Evolutionary conservation across 805 yeast species (phyloP), one percentile per base, ranked within the genome.

Genomic region (Zygotorulaspora chibaensis): DNA sequence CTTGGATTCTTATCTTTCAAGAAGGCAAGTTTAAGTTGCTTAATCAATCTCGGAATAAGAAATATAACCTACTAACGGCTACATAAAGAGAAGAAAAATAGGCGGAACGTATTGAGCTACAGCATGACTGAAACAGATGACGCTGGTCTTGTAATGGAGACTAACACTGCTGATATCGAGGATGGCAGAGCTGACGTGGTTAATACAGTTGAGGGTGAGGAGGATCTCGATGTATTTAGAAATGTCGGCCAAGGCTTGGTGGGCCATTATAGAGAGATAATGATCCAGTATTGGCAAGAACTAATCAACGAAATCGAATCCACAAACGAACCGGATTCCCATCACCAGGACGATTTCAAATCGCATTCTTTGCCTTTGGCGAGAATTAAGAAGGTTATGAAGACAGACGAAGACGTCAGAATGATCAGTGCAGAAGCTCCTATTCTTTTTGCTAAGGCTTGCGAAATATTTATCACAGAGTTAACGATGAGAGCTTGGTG

Each of bases 381-480:
- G 4, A 76, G 99, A 56, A 93, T 93, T 58, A 91, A 93, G 62
- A 91, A 91, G 65, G 97, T 91, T 34, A 91, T 91, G 98, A 91
- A 91, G 64, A 90, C 97, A 0, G 98, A 91, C 63, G 96, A 88
- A 62, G 97, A 91, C 53, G 98, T 93, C 33, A 79, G 89, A 53
- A 93, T 93, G 99, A 93, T 93, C 46, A 81, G 93, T 52, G 98
- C 99, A 2, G 99, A 93, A 69, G 98, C 98, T 0, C 99, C 99
- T 2, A 89, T 93, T 28, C 68, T 93, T 49, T 93, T 93, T 70
- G 98, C 99, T 38, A 93, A 93, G 66, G 98, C 98, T 1, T 93
- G 99, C 68, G 99, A 93, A 63, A 83, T 93, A 29, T 93, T 93
- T 67, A 91, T 93, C 56, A 90, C 99, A 0, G 99, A 93, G 65